These are phyloP conservation scores for Kluyveromyces sp. DNA, from an alignment of 1,139 yeast genomes.

Conservation along the genomic window DNA sequence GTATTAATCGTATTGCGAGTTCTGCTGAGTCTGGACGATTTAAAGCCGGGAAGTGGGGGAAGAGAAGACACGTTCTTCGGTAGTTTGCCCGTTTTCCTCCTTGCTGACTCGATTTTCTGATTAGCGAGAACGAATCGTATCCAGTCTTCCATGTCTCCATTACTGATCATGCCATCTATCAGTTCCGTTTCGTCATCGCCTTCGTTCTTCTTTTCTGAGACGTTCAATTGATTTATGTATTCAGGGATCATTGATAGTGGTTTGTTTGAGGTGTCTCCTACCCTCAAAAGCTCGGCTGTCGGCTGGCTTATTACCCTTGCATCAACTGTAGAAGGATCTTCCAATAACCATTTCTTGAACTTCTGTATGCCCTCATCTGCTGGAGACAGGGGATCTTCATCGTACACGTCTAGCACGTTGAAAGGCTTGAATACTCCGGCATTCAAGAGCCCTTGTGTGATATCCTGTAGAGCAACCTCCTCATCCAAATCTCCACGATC, in stretches of 20 bases:
- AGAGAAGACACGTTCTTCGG: slow-evolving; percentile 17
- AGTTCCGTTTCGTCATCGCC: slow-evolving; percentile 19
- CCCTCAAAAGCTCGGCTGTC: slow-evolving; percentile 28
- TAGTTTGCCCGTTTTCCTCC: slow-evolving; percentile 17
- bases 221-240: slow-evolving; percentile 27
- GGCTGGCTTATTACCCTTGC: slow-evolving; percentile 36
- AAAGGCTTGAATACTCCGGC: slow-evolving; percentile 48
- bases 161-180: slow-evolving; percentile 27
- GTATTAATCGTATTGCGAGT: slow-evolving; percentile 10
- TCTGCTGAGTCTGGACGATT: slow-evolving; percentile 18
- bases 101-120: slow-evolving; percentile 22
- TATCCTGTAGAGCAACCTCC: slow-evolving; percentile 47
- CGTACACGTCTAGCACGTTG: slow-evolving; percentile 37
- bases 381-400: slow-evolving; percentile 32
- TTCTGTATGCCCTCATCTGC: slow-evolving; percentile 38
- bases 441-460: slow-evolving; percentile 53
- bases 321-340: slow-evolving; percentile 35
- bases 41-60: slow-evolving; percentile 27
- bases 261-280: slow-evolving; percentile 14
- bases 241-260: slow-evolving; percentile 29
- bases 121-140: slow-evolving; percentile 22
- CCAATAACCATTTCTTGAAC: slow-evolving; percentile 45
- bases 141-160: slow-evolving; percentile 31
- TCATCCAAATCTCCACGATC: slow-evolving; percentile 38
- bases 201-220: slow-evolving; percentile 14